Base-by-base conservation (phyloP, 2,329 filamentous ascomycete genomes). In the Allantophomopsis lycopodina region DNA sequence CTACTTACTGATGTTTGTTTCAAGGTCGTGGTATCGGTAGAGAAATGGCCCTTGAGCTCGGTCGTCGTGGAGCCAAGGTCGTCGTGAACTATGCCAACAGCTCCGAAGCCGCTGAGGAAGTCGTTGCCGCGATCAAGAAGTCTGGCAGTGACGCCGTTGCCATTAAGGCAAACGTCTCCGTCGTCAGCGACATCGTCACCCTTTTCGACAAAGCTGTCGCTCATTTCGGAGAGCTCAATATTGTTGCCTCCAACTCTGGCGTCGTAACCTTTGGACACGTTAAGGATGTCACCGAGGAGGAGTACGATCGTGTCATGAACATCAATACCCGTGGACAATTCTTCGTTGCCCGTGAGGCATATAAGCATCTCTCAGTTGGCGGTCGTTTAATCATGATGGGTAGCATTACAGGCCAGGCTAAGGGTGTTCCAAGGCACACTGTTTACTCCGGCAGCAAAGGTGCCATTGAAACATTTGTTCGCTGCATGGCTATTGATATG, bases 371-470 rank as follows among this genome's bases (percentile, higher is more conserved):
- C 40, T 72, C 79, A 61, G 61, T 75, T 31, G 74, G 77, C 42
- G 80, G 81, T 37, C 70, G 80, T 34, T 64, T 86, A 49, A 79
- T 87, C 58, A 66, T 87, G 47, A 86, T 83, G 75, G 74, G 71
- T 21, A 79, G 72, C 42, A 84, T 84, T 57, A 79, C 79, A 1
- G 60, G 79, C 56, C 59, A 80, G 64, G 80, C 60, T 42, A 71
- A 75, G 56, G 78, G 72, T 37, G 78, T 86, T 14, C 76, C 77
- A 44, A 73, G 76, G 53, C 81, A 86, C 57, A 69, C 77, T 12
- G 68, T 87, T 36, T 87, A 87, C 66, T 81, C 80, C 16, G 80
- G 75, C 12, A 76, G 69, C 58, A 87, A 87, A 67, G 82, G 79
- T 50, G 76, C 82, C 31, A 78, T 86, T 44, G 82, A 85, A 60